These are phyloP conservation scores for Aspergillus sp. DNA, from an alignment of 2,329 filamentous ascomycete species.

Conservation along the genomic window DNA sequence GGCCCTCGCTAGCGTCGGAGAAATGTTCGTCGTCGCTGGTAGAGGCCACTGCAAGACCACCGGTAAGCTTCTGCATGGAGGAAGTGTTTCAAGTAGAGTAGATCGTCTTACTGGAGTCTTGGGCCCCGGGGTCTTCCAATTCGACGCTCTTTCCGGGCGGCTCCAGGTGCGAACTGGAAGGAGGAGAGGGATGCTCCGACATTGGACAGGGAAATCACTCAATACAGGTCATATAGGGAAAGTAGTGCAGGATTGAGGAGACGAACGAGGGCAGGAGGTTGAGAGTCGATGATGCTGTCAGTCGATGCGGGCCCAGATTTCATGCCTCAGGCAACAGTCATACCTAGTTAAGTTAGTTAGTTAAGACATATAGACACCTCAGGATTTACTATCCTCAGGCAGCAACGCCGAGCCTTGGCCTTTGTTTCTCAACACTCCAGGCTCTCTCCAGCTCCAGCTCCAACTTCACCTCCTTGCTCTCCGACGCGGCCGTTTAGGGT, in stretches of 20 bases:
- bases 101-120: constrained; percentile 41
- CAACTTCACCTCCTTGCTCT: too few relatives aligned
- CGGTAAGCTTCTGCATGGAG: constrained; percentile 8
- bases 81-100: neutral
- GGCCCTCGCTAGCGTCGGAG: constrained; percentile 55
- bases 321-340: constrained; percentile 15
- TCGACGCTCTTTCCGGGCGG: constrained; percentile 48
- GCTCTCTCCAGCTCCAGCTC: too few relatives aligned
- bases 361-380: neutral
- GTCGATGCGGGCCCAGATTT: constrained; percentile 24
- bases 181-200: constrained; percentile 29
- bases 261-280: constrained; percentile 9
- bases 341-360: constrained; percentile 8
- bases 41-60: constrained; percentile 28
- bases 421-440: constrained; percentile 1
- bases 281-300: constrained; percentile 13
- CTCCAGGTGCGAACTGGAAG: constrained; percentile 37
- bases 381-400: neutral
- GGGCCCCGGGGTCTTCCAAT: constrained; percentile 48
- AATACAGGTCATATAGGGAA: constrained; percentile 14
- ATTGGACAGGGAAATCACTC: constrained; percentile 16
- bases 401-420: constrained; percentile 8
- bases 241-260: constrained; percentile 6
- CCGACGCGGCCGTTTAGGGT: too few relatives aligned
- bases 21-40: constrained; percentile 54